Percentiles rank a stretch among this genome's conserved stretches.
Conservation (phyloP, 257 asterid genomes). For the Ehretia macrophylla region DNA sequence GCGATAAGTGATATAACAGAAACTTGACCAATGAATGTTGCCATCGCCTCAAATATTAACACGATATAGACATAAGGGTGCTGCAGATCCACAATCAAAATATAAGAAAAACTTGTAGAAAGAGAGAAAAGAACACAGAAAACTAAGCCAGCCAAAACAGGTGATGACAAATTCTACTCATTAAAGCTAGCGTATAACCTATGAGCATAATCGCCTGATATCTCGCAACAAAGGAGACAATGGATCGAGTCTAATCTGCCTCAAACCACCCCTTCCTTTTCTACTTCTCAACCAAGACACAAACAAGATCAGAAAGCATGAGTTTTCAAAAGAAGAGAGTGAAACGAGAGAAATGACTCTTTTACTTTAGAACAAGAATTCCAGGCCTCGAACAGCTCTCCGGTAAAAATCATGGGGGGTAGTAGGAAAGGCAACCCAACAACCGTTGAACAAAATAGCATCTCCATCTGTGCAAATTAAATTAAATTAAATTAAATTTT, state of each 20-base stretch:
- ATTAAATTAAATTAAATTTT: not conserved
- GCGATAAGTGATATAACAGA: conserved; percentile 86
- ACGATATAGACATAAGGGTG: conserved; percentile 81
- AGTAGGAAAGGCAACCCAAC: conserved; percentile 77
- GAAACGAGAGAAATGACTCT: not conserved
- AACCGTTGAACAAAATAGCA: conserved; percentile 82
- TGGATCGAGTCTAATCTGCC: no score
- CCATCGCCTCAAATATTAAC: conserved; percentile 82
- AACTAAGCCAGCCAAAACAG: not conserved
- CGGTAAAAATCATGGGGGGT: conserved; percentile 71
- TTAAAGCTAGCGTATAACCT: no score
- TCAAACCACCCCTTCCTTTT: no score
- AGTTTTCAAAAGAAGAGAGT: not conserved
- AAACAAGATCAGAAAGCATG: not conserved
- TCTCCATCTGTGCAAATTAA: conserved; percentile 54
- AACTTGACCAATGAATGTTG: conserved; percentile 80
- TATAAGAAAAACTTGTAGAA: not conserved
- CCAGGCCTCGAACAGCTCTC: conserved; percentile 79
- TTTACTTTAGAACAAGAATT: conserved; percentile 64
- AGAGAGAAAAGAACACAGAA: not conserved
- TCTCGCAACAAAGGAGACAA: no score
- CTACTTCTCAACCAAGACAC: no score
- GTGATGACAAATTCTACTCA: not conserved
- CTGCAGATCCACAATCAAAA: conserved; percentile 34
- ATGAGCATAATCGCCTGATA: no score